Evolutionary conservation across 2,329 filamentous ascomycete genomes (phyloP).

Genomic region (Hymenoscyphus albidus): DNA sequence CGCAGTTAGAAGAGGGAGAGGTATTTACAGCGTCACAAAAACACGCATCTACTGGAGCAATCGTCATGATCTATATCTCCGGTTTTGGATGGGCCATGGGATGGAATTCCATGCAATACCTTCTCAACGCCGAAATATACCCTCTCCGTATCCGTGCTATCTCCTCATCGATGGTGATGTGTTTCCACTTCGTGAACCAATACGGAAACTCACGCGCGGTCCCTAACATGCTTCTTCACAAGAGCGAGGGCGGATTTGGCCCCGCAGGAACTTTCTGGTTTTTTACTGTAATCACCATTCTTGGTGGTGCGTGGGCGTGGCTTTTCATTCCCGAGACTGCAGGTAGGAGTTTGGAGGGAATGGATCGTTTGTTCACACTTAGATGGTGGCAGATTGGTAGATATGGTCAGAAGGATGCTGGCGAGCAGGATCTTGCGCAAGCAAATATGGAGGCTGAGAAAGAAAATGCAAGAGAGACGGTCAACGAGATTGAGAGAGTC

Average conservation of each 20-base stretch:
- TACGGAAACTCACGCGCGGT: conserved; percentile 74
- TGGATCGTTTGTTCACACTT: conserved; percentile 68
- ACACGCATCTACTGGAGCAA: conserved; percentile 60
- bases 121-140: conserved; percentile 75
- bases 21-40: conserved; percentile 44
- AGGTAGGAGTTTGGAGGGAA: conserved; percentile 62
- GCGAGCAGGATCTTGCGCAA: conserved; percentile 41
- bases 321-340: conserved; percentile 70
- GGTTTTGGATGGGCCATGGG: conserved; percentile 67
- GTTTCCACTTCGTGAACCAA: conserved; percentile 73
- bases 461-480: conserved; percentile 36
- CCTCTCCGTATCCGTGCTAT: conserved; percentile 69
- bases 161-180: conserved; percentile 70
- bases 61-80: conserved; percentile 69
- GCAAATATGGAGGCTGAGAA: conserved; percentile 39
- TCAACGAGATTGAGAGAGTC: conserved; percentile 17
- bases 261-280: conserved; percentile 70
- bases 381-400: conserved; percentile 71
- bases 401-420: conserved; percentile 43
- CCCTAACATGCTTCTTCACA: conserved; percentile 65
- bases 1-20: conserved; percentile 50
- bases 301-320: conserved; percentile 68
- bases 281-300: conserved; percentile 63
- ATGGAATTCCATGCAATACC: conserved; percentile 76
- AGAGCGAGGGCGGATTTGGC: conserved; percentile 44